Evolutionary conservation across 768 basidiomycete genomes (phyloP).

Genomic region (Tylopilus rubrobrunneus): DNA sequence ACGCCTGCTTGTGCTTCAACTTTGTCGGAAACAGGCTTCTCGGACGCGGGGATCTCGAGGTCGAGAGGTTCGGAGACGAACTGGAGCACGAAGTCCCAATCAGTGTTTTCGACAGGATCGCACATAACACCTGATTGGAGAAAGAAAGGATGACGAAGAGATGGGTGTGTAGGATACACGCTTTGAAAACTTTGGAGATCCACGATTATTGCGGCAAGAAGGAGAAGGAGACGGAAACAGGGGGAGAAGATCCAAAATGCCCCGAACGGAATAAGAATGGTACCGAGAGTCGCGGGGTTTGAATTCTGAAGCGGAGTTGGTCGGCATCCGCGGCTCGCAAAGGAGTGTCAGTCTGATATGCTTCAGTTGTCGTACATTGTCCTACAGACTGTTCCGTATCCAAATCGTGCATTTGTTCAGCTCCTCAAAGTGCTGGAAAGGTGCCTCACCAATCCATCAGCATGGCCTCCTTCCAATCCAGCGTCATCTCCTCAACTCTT

Average conservation of each 20-base stretch:
- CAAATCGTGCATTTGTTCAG: not conserved
- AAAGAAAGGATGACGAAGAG: not conserved
- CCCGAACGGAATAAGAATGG: conserved; percentile 7
- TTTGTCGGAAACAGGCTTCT: conserved; percentile 34
- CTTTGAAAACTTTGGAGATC: not conserved
- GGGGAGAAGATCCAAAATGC: conserved; percentile 7
- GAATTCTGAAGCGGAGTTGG: conserved; percentile 16
- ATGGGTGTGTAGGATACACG: not conserved
- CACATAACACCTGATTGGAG: conserved; percentile 17
- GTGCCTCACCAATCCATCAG: conserved; percentile 9
- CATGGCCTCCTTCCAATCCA: not conserved
- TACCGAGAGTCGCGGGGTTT: conserved; percentile 10
- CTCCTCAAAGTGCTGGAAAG: not conserved
- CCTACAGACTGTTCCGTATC: not conserved
- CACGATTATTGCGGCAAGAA: conserved; percentile 1
- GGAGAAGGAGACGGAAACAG: conserved; percentile 12
- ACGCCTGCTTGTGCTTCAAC: conserved; percentile 13
- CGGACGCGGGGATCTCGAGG: conserved; percentile 30
- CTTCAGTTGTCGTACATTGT: not conserved
- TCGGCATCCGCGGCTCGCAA: conserved; percentile 2
- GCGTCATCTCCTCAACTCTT: not conserved
- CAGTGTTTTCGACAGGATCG: conserved; percentile 39
- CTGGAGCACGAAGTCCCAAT: conserved; percentile 63
- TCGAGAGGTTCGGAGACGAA: conserved; percentile 49
- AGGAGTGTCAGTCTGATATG: not conserved